Base-by-base conservation (phyloP, 2,329 filamentous ascomycete genomes). In the Xylaria sp. region DNA sequence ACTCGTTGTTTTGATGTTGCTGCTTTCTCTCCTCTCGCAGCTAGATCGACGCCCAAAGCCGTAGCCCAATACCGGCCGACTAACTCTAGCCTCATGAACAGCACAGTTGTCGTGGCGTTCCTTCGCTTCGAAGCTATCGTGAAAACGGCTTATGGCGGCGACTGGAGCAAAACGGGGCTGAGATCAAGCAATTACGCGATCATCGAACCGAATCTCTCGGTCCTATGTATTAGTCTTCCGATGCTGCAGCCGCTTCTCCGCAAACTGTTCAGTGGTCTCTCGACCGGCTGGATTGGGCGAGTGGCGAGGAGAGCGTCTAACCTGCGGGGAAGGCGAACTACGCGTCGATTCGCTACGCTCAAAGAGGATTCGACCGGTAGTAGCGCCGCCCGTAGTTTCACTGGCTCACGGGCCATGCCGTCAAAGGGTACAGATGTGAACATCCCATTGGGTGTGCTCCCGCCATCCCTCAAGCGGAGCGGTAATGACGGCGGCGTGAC, bases 141-240 rank as follows among this genome's bases (percentile, higher is more conserved):
- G 19, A 2, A 47, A 3, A 64, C 61, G 7, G 58, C 53, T 3
- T 66, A 64, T 25, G 58, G 43, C 17, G 46, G 47, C 15, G 52
- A 66, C 25, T 54, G 54, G n/a, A 57, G 46, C 31, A 15, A 25
- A 13, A 62, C 58, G 7, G 54, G 47, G 17, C 38, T 57, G 49
- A 35, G 23, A 33, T 54, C 63, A 8, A 17, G 31, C 7, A 55
- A 52, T 25, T 63, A 48, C 13, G 52, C 63, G 13, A 74, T 72
- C 40, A 69, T 79, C 23, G 78, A 79, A 54, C 76, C 77, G 0
- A 77, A 76, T 52, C 71, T 79, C 4, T 41, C 74, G 37, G 77
- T 79, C 58, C 67, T 79, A 8, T 79, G 77, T 61, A 74, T 79
- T 53, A 78, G 76, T 60, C 72, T 79, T 48, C 78, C 78, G 2